phyloP scores from a whole-genome alignment of 768 basidiomycete genomes.

The Aureoboletus auriporus region DNA sequence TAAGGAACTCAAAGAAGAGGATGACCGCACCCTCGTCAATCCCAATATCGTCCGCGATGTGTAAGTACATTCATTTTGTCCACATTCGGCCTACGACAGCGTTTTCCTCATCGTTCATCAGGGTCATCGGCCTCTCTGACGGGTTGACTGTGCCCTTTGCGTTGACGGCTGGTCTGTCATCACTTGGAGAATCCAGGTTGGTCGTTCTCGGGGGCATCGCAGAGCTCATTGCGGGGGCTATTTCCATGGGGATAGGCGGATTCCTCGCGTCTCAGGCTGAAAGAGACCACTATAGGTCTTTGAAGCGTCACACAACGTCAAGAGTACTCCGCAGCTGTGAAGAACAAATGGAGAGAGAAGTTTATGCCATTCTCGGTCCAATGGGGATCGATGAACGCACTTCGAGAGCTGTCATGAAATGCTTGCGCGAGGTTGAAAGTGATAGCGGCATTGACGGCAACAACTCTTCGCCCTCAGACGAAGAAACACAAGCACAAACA shows the following conservation, averaged over 20 bases:
- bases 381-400: slow-evolving; percentile 85
- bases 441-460: slow-evolving; percentile 24
- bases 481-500: slow-evolving; percentile 43
- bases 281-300: slow-evolving; percentile 89
- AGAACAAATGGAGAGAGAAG: slow-evolving; percentile 96
- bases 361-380: slow-evolving; percentile 80
- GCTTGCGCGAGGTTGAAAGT: slow-evolving; percentile 65
- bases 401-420: slow-evolving; percentile 73
- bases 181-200: slow-evolving; percentile 84
- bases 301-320: slow-evolving; percentile 65
- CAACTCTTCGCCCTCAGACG: slow-evolving; percentile 34
- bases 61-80: slow-evolving; percentile 40
- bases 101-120: slow-evolving; percentile 25
- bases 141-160: slow-evolving; percentile 92
- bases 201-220: slow-evolving; percentile 94
- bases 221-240: slow-evolving; percentile 93
- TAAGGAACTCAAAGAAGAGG: slow-evolving; percentile 76
- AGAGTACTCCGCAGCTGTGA: slow-evolving; percentile 87
- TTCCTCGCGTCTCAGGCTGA: slow-evolving; percentile 97
- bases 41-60: slow-evolving; percentile 87
- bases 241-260: slow-evolving; percentile 98
- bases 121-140: slow-evolving; percentile 87
- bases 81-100: background rate
- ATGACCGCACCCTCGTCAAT: slow-evolving; percentile 77
- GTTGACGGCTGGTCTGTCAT: slow-evolving; percentile 82